Conservation (phyloP, 140 eudicot genomes). For the Flaveria floridana region DNA sequence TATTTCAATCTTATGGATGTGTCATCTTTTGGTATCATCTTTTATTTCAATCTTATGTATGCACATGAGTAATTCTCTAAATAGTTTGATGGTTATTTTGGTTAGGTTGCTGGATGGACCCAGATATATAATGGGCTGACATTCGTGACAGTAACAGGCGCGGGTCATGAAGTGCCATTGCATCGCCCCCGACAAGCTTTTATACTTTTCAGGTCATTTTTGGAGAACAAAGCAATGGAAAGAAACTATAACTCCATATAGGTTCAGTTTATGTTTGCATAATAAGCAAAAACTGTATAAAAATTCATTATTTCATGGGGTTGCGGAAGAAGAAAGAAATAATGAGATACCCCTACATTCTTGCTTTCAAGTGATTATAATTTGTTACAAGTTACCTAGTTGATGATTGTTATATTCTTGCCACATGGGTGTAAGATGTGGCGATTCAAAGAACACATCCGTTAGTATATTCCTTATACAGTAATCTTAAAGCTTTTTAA, state of each 20-base stretch:
- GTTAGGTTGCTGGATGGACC: constrained; percentile 99
- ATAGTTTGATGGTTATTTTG: neutral
- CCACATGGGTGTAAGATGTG: constrained; percentile 12
- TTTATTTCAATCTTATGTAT: neutral
- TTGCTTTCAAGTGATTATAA: constrained; percentile 28
- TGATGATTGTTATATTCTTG: constrained; percentile 28
- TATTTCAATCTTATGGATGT: neutral
- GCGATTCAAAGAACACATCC: constrained; percentile 22
- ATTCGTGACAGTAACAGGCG: constrained; percentile 83
- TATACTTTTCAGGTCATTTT: constrained; percentile 73
- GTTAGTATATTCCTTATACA: constrained; percentile 24
- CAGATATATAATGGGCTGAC: constrained; percentile 83
- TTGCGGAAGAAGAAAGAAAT: constrained; percentile 35
- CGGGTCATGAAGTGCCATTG: constrained; percentile 97
- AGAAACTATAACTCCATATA: constrained; percentile 20
- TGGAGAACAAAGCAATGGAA: constrained; percentile 80
- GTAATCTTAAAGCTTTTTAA: neutral
- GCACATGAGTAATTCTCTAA: neutral
- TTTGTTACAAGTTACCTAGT: constrained; percentile 27
- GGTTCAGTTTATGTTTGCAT: constrained; percentile 26
- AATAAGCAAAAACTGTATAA: constrained; percentile 19
- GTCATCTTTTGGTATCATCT: no score
- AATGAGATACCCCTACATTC: constrained; percentile 38
- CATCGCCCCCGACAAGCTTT: constrained; percentile 89
- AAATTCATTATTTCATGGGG: constrained; percentile 31